Evolutionary conservation across 768 basidiomycete genomes (phyloP).

Genomic region (Termitomyces sp.): DNA sequence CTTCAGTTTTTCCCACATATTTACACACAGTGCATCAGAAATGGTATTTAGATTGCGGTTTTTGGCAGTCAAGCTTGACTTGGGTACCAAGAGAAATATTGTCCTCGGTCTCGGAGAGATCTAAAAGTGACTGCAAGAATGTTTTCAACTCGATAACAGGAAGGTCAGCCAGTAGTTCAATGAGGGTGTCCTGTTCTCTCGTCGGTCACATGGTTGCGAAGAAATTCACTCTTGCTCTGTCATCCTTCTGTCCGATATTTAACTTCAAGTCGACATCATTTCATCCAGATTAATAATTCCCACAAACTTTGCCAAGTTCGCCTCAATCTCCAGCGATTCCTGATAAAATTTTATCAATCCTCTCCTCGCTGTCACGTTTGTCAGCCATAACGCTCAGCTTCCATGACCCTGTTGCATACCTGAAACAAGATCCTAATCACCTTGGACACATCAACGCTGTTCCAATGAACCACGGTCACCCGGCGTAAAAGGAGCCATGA

Average conservation of each 20-base stretch:
- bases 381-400: conserved; percentile 15
- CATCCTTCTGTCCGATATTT: background rate
- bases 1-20: conserved; percentile 6
- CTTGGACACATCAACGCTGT: conserved; percentile 10
- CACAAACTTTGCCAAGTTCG: conserved; percentile 10
- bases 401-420: conserved; percentile 8
- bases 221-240: too few species aligned
- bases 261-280: too few species aligned
- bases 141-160: background rate
- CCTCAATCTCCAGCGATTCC: background rate
- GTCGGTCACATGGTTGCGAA: too few species aligned
- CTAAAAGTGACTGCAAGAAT: background rate
- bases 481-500: conserved; percentile 9
- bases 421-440: conserved; percentile 9
- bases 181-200: too few species aligned
- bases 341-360: background rate
- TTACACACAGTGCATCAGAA: conserved; percentile 3
- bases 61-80: background rate
- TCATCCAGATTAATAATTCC: conserved; percentile 10
- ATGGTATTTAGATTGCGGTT: background rate
- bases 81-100: background rate
- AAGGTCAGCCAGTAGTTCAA: background rate
- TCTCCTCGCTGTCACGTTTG: conserved; percentile 8
- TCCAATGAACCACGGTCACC: conserved; percentile 7
- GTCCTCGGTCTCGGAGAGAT: background rate